Conservation (phyloP, 2,329 filamentous ascomycete species). For the Zarea fungicola region DNA sequence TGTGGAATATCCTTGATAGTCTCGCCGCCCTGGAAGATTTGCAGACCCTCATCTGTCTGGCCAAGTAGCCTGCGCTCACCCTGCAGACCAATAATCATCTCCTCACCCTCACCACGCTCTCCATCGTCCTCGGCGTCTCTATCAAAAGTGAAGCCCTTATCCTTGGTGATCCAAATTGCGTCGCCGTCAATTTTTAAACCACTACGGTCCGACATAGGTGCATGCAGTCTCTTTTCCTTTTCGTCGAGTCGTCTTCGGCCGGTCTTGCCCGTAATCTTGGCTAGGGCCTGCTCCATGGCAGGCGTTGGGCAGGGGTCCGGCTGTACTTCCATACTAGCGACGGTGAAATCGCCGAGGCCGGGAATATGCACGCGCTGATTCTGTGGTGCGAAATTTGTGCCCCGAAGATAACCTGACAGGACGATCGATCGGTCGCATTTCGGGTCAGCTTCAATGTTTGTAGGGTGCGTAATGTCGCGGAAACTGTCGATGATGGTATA, state of each 20-base stretch:
- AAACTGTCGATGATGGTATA: slow-evolving; percentile 93
- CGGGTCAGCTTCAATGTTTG: slow-evolving; percentile 78
- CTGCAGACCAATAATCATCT: slow-evolving; percentile 87
- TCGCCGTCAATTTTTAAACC: slow-evolving; percentile 96
- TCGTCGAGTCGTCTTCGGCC: slow-evolving; percentile 79
- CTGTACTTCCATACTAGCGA: slow-evolving; percentile 76
- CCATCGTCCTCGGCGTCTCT: slow-evolving; percentile 54
- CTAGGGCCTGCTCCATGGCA: slow-evolving; percentile 78
- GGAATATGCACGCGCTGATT: slow-evolving; percentile 88
- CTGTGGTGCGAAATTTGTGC: slow-evolving; percentile 85
- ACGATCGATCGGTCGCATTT: slow-evolving; percentile 90
- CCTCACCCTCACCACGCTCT: slow-evolving; percentile 88
- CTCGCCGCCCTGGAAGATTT: slow-evolving; percentile 76
- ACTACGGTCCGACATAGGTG: slow-evolving; percentile 96
- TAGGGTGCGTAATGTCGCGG: slow-evolving; percentile 90
- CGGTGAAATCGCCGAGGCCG: slow-evolving; percentile 82
- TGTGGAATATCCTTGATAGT: slow-evolving; percentile 53
- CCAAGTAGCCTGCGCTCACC: slow-evolving; percentile 76
- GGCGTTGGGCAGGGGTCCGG: slow-evolving; percentile 96
- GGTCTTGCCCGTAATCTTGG: slow-evolving; percentile 78
- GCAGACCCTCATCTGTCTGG: slow-evolving; percentile 73
- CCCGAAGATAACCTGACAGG: slow-evolving; percentile 87
- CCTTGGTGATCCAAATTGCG: slow-evolving; percentile 79
- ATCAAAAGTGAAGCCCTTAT: slow-evolving; percentile 71
- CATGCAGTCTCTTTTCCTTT: slow-evolving; percentile 94